These are phyloP conservation scores for Amanita molliuscula DNA, from an alignment of 768 basidiomycete genomes.

Conservation along the genomic window DNA sequence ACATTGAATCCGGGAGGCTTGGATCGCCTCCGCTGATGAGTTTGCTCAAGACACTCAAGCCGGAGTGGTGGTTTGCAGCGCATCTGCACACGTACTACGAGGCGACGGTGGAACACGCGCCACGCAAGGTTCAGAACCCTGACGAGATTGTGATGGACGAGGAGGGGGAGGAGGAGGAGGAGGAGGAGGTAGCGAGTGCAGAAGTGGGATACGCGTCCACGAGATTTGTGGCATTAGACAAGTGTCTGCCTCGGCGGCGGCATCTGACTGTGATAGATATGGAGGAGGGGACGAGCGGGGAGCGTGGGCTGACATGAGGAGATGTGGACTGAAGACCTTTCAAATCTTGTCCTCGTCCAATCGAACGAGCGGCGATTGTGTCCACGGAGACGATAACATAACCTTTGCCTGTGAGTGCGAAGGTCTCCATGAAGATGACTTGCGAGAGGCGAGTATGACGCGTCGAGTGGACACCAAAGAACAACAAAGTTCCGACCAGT, in stretches of 20 bases:
- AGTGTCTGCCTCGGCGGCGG: conserved; percentile 66
- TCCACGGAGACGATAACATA: conserved; percentile 92
- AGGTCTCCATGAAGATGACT: conserved; percentile 62
- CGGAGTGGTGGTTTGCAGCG: conserved; percentile 87
- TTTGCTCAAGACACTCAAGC: conserved; percentile 60
- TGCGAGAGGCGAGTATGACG: background rate
- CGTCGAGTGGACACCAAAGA: conserved; percentile 7
- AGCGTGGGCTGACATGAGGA: conserved; percentile 65
- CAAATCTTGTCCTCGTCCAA: conserved; percentile 99
- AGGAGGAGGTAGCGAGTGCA: conserved; percentile 6
- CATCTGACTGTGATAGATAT: conserved; percentile 69
- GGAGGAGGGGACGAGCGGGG: background rate
- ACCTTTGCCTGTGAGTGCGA: conserved; percentile 86
- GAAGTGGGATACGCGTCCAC: conserved; percentile 44
- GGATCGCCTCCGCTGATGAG: conserved; percentile 85
- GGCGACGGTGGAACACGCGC: conserved; percentile 44
- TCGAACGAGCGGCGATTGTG: conserved; percentile 79
- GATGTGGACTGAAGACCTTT: conserved; percentile 79
- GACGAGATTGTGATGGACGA: conserved; percentile 41
- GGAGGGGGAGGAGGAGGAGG: conserved; percentile 23
- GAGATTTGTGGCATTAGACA: conserved; percentile 83
- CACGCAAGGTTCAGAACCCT: conserved; percentile 22
- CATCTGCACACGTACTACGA: conserved; percentile 87
- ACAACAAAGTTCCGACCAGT: no score
- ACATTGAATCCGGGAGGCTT: conserved; percentile 55